A percentile compares a stretch with the other conserved stretches of the same genome.
Evolutionary conservation across 2,329 filamentous ascomycete species (phyloP).

Genomic region (Beauveria asiatica): DNA sequence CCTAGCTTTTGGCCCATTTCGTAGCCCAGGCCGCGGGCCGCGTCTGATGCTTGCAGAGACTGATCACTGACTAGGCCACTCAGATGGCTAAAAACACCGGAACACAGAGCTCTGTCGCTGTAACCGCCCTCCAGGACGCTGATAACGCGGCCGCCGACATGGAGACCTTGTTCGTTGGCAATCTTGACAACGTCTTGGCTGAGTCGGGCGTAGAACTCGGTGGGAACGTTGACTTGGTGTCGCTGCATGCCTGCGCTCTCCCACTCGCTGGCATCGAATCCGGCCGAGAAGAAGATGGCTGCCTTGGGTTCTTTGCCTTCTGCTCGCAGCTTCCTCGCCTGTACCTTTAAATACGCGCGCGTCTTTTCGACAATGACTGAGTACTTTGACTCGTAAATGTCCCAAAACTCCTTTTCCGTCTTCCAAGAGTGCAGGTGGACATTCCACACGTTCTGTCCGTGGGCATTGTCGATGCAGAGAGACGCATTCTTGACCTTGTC

Average conservation of each 20-base stretch:
- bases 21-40: constrained; percentile 36
- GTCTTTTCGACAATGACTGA: constrained; percentile 70
- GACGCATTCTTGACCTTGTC: constrained; percentile 93
- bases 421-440: constrained; percentile 87
- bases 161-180: constrained; percentile 68
- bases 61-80: constrained; percentile 65
- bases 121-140: constrained; percentile 96
- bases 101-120: constrained; percentile 81
- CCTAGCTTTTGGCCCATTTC: constrained; percentile 50
- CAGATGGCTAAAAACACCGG: constrained; percentile 82
- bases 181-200: constrained; percentile 77
- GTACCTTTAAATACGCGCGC: constrained; percentile 62
- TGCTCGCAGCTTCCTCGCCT: constrained; percentile 56
- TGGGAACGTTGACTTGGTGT: constrained; percentile 91
- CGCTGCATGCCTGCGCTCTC: constrained; percentile 90
- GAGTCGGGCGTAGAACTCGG: constrained; percentile 89
- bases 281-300: constrained; percentile 89
- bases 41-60: constrained; percentile 24
- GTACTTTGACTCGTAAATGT: constrained; percentile 75
- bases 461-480: constrained; percentile 86
- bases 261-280: constrained; percentile 95
- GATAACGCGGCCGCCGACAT: constrained; percentile 75
- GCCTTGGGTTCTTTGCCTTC: constrained; percentile 61
- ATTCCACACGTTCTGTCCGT: constrained; percentile 93
- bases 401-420: constrained; percentile 78